Evolutionary conservation across 1,284 basidiomycete species (phyloP), one percentile per base, ranked within the genome.

Genomic region (Sutorius eximius): DNA sequence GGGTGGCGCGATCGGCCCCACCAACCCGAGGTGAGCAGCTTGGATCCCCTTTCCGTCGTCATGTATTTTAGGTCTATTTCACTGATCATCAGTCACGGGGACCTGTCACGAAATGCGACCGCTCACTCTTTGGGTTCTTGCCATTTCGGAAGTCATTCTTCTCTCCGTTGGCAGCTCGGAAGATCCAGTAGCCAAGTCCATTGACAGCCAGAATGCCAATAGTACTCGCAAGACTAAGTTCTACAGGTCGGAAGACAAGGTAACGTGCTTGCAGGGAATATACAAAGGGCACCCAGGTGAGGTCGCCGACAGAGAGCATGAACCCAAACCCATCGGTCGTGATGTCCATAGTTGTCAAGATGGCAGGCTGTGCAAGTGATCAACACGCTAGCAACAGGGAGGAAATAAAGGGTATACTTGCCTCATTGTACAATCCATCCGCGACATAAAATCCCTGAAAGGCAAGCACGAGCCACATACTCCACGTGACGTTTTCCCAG

Each of bases 301-400:
- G 82, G 71, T 99, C 95, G 45, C 96, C 97, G 47, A 97, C 86
- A 3, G 93, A 77, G 32, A 99, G 87, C 97, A 99, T 99, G 81
- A 96, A 98, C 8, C 97, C 97, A 64, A 99, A 98, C 5, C 96
- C 96, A 65, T 99, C 97, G 29, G 93, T 93, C 9, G 89, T 96
- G 68, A 99, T 97, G 71, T 99, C 96, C 94, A 99, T 98, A 18
- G 92, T 95, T 10, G 92, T 95, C 59, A 99, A 82, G 66, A 99
- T 86, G 11, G 91, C 88, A 4, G 87, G 83, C 87, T 89, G 53
- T 5, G 41, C 1, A 5, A 32, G 16, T 30, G 30, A 4, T 51
- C 6, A 40, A 49, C 24, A 48, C n/a, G 27, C 13, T 9, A 30
- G 7, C 10, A 9, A 49, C 18, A 24, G 15, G 20, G 18, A 22